phyloP scores from a whole-genome alignment of 371 early-diverging fungal species.

The Actinomortierella wolfii region DNA sequence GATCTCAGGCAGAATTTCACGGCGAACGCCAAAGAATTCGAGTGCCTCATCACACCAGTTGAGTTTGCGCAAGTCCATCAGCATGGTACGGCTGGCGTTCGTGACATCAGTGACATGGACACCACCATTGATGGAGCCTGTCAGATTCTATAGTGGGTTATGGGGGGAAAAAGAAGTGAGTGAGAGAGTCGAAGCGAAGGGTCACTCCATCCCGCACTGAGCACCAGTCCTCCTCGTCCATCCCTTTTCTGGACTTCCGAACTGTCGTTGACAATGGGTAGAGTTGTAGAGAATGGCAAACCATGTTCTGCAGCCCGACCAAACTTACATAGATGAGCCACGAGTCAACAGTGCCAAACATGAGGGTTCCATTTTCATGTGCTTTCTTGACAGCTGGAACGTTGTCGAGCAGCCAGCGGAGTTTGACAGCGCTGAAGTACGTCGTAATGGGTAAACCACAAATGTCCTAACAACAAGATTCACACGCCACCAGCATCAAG shows the following conservation, averaged over 20 bases:
- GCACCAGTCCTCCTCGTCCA: no score
- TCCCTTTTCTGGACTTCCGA: no score
- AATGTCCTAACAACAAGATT: conserved; percentile 41
- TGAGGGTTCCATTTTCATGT: conserved; percentile 63
- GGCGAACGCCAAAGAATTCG: conserved; percentile 75
- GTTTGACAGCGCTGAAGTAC: conserved; percentile 93
- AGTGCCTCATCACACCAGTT: conserved; percentile 82
- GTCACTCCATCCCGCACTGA: no score
- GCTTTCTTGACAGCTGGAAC: conserved; percentile 70
- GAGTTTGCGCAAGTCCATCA: conserved; percentile 87
- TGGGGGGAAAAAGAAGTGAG: conserved; percentile 9
- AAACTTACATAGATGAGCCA: conserved; percentile 89
- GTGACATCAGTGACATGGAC: conserved; percentile 91
- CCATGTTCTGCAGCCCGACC: no score
- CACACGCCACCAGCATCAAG: background rate
- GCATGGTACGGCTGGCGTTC: conserved; percentile 94
- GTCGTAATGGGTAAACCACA: conserved; percentile 94
- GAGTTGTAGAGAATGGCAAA: no score
- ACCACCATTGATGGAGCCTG: conserved; percentile 74
- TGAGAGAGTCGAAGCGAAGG: no score
- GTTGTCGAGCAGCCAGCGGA: conserved; percentile 92
- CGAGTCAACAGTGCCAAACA: conserved; percentile 92
- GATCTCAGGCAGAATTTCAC: conserved; percentile 77
- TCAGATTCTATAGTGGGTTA: conserved; percentile 65
- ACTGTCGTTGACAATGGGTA: no score